A percentile compares a stretch with the other conserved stretches of the same genome.
Evolutionary conservation across 345 rosid species (phyloP).

Genomic region (Eucalyptus cladocalyx): DNA sequence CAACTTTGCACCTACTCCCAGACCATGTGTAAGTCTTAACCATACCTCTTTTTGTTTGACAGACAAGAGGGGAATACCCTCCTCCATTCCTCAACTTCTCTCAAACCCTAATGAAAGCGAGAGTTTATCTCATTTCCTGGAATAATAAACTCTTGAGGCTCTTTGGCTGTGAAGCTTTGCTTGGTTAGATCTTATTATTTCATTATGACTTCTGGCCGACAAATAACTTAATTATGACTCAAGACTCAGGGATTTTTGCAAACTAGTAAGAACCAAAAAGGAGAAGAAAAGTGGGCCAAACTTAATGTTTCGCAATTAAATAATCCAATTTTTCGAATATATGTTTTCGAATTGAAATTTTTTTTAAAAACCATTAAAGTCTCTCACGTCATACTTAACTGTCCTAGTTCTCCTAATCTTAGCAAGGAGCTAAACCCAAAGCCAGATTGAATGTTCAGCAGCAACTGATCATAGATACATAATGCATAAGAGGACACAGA

Average conservation of each 20-base stretch:
- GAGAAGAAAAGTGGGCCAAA: not conserved
- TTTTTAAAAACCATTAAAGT: not conserved
- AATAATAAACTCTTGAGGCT: not conserved
- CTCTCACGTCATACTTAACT: not conserved
- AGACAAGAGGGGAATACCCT: not conserved
- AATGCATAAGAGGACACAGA: not conserved
- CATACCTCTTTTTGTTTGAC: not conserved
- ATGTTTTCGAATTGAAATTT: no score
- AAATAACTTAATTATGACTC: not conserved
- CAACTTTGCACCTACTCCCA: not conserved
- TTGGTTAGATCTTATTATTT: not conserved
- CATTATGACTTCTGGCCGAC: not conserved
- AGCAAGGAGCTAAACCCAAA: not conserved
- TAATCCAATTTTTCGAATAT: no score
- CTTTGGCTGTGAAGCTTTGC: not conserved
- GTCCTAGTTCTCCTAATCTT: not conserved
- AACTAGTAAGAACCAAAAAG: not conserved
- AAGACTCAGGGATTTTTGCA: not conserved
- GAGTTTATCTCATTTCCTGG: not conserved
- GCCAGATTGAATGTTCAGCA: not conserved
- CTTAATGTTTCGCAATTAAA: no score
- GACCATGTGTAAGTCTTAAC: not conserved
- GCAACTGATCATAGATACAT: not conserved
- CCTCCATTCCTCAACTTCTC: not conserved
- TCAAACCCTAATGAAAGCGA: not conserved